Percentiles rank a stretch among this genome's conserved stretches.
Conservation (phyloP, 2,329 filamentous ascomycete species). For the Penicillium sp. region DNA sequence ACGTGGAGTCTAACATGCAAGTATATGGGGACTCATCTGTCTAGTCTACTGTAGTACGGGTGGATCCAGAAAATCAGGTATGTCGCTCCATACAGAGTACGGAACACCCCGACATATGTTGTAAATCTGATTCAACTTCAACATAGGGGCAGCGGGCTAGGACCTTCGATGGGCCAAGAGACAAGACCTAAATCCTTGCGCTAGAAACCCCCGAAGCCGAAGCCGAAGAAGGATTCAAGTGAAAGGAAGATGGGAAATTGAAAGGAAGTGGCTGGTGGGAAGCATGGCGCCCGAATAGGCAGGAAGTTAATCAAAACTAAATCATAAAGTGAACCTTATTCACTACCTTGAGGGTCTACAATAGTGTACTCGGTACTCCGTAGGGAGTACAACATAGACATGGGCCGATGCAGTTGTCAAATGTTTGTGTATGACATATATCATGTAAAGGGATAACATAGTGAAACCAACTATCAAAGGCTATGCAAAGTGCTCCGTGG, state of each 20-base stretch:
- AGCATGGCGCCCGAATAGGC: constrained; percentile 13
- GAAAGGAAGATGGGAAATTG: neutral
- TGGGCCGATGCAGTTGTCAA: neutral
- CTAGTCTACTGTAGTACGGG: too few species aligned
- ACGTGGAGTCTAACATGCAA: too few species aligned
- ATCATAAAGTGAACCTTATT: constrained; percentile 8
- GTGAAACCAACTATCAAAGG: constrained; percentile 4
- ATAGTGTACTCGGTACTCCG: too few species aligned
- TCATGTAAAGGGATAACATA: neutral
- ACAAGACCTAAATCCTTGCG: neutral
- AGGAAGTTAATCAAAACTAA: constrained; percentile 12
- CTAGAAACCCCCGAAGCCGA: neutral
- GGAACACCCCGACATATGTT: too few species aligned
- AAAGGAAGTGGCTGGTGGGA: constrained; percentile 2
- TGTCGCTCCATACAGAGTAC: too few species aligned
- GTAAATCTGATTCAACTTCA: neutral
- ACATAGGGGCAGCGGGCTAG: neutral
- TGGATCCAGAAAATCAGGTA: too few species aligned
- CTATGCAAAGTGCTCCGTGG: neutral
- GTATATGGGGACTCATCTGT: too few species aligned
- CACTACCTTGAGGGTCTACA: neutral
- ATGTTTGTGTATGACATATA: neutral
- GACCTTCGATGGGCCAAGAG: neutral
- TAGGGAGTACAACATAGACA: neutral
- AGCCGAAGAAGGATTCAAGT: neutral